Base-by-base conservation (phyloP, 2,329 filamentous ascomycete species). In the Nannizziopsis barbatae region DNA sequence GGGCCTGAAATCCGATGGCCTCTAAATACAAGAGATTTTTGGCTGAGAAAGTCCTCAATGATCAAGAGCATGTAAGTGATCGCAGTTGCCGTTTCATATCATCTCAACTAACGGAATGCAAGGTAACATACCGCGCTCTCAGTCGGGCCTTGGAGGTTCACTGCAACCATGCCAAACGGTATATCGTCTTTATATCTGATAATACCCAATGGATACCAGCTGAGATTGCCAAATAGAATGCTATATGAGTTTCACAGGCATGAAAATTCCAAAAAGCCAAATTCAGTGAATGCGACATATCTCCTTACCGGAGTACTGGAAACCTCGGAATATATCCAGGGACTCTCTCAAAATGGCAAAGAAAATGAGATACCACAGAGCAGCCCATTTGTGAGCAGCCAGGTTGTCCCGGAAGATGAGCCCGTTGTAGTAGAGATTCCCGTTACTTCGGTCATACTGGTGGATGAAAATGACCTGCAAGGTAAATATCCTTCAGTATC, bases 271-370 rank as follows among this genome's bases (percentile, higher is more conserved):
- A 86, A 83, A 64, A 83, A 80, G 52, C 75, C 84, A 0, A 76
- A 79, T 17, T 82, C 80, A 20, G 73, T 95, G n/a, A 79, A 93
- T 68, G 92, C 90, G 39, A 95, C 88, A n/a, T 98, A 95, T 66
- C 71, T 95, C 42, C 63, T 98, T 40, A 84, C 81, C 44, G 92
- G 90, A 35, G 76, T 71, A 17, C 83, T 78, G 58, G 72, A 66
- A 46, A 58, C 60, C 14, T 63, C 66, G 11, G 45, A 56, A 8
- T 38, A 59, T 18, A 50, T 57, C 20, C 56, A 63, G 9, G 74
- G 72, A 55, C 69, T 65, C 17, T 53, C 57, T 30, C 61, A 60
- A 18, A 68, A 73, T 32, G 74, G 83, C 57, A 77, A 71, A n/a
- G 82, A 84, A 45, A 77, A 87, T 50, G 79, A 82, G 39, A 52